A percentile compares a stretch with the other conserved stretches of the same genome.
Evolutionary conservation across 805 yeast species (phyloP).

Genomic region (Helenozyma rhizophorensis): DNA sequence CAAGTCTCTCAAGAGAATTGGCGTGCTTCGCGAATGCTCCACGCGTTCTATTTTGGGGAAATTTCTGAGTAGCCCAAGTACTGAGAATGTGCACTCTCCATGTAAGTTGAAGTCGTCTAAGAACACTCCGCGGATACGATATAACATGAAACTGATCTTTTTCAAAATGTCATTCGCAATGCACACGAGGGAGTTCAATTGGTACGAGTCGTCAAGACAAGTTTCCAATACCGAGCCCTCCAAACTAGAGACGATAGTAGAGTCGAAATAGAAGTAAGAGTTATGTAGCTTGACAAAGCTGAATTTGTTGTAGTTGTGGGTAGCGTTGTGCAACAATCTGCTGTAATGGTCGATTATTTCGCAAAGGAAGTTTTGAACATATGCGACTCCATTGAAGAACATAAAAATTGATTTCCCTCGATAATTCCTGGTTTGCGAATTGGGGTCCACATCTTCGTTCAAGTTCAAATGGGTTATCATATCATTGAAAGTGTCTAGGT

Average conservation of each 20-base stretch:
- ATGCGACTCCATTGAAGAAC: slow-evolving; percentile 34
- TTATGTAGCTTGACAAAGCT: slow-evolving; percentile 17
- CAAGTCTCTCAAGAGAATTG: slow-evolving; percentile 1
- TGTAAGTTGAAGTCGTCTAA: slow-evolving; percentile 27
- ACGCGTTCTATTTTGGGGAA: slow-evolving; percentile 27
- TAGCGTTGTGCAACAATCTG: slow-evolving; percentile 4
- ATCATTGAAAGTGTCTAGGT: slow-evolving; percentile 20
- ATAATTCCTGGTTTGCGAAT: slow-evolving; percentile 6
- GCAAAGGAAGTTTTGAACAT: slow-evolving; percentile 27
- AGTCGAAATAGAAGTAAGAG: slow-evolving; percentile 32
- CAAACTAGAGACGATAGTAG: slow-evolving; percentile 16
- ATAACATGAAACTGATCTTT: slow-evolving; percentile 30
- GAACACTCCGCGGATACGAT: slow-evolving; percentile 26
- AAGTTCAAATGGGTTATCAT: slow-evolving; percentile 16
- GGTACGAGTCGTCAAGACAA: slow-evolving; percentile 12
- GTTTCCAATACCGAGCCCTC: slow-evolving; percentile 2
- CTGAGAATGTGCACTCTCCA: slow-evolving; percentile 29
- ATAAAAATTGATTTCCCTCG: slow-evolving; percentile 31
- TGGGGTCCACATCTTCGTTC: slow-evolving; percentile 1
- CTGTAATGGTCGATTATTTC: slow-evolving; percentile 27
- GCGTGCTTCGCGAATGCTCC: slow-evolving; percentile 5
- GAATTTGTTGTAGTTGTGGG: slow-evolving; percentile 3
- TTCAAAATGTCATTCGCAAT: slow-evolving; percentile 33
- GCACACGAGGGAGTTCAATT: slow-evolving; percentile 25
- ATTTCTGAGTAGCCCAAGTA: slow-evolving; percentile 26